Evolutionary conservation across 2,329 filamentous ascomycete species (phyloP), one percentile per base, ranked within the genome.

Genomic region (Eutypa lata): DNA sequence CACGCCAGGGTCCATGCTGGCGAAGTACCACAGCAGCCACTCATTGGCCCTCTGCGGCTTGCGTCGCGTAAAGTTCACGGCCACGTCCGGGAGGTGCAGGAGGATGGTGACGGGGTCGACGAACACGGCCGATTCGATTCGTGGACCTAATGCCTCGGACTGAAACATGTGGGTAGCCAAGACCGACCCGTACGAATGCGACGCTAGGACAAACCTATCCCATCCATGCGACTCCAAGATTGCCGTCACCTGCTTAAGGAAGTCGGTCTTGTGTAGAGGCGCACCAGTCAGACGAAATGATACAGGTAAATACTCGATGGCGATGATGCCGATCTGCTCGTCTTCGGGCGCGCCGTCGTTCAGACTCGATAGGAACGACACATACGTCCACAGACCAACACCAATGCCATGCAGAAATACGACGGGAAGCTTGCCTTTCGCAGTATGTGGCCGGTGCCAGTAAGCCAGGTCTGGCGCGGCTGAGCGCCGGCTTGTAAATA

Each of bases 351-450:
- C 48, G 11, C 55, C 57, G 1, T 67, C 56, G 56, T 76, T 74
- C 38, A 89, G 67, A 48, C 79, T 76, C 33, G 69, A 65, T 2
- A 90, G 70, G 61, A 87, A 87, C 16, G 70, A 66, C 13, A 77
- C 71, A 59, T 89, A 88, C 0, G 84, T 79, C 63, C 81, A 80
- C 2, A 90, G 75, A 0, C 87, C 87, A 53, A 90, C 76, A 42
- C 87, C 86, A 47, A 89, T 88, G 16, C 87, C 87, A 59, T 90
- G 87, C 47, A 89, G 75, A 68, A 89, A 89, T 3, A 90, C 68
- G 7, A 90, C 68, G 0, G 87, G 87, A 0, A 80, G 69, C 19
- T 76, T 73, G 2, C 70, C 76, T 49, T 76, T 76, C 1, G 82
- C 81, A 0, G 73, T 82, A 62, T 89, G 86, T 5, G 82, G 82